Evolutionary conservation across 2,329 filamentous ascomycete species (phyloP), one percentile per base, ranked within the genome.

Genomic region (Biscogniauxia sp.): DNA sequence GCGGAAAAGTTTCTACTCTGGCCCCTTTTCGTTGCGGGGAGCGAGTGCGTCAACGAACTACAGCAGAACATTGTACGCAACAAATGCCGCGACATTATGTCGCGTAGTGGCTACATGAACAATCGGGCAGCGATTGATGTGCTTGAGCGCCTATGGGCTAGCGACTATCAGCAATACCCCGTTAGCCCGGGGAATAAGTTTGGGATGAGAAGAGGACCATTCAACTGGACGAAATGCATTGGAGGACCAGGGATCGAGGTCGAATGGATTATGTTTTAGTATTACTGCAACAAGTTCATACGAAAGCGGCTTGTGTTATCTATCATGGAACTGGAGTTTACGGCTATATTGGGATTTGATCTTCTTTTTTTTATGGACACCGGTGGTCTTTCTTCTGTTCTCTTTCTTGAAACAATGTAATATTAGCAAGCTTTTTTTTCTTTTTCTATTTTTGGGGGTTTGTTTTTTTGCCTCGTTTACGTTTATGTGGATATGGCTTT

Each of bases 1-100:
- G 88, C 89, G 45, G 90, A 96, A 76, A 96, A 97, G 72, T 97
- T 96, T 73, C 79, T 97, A 9, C 85, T 97, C 8, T 97, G 93
- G 94, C 93, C 94, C 2, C 83, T 97, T 2, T 97, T 97, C 73
- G 89, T 97, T 56, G 88, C 90, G 0, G 93, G 93, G 20, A 93
- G 91, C 20, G 94, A 97, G 78, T 96, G 92, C 69, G 89, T 95
- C 64, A 89, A 92, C 66, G 87, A 91, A 69, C 80, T 88, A 55
- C 91, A 97, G 70, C 90, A 93, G 64, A 85, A 86, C 60, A 86
- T 93, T 61, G 89, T 97, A 56, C 87, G 93, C 57, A 83, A 86
- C 66, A 89, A 93, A 68, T 96, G 92, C 77, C 83, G 88, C 52
- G 92, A 94, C 71, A 94, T 97, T 66, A 93, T 94, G 81, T 85